Percentiles rank a stretch among this genome's conserved stretches.
phyloP scores from a whole-genome alignment of 371 early-diverging fungal genomes.

The Apophysomyces sp. region DNA sequence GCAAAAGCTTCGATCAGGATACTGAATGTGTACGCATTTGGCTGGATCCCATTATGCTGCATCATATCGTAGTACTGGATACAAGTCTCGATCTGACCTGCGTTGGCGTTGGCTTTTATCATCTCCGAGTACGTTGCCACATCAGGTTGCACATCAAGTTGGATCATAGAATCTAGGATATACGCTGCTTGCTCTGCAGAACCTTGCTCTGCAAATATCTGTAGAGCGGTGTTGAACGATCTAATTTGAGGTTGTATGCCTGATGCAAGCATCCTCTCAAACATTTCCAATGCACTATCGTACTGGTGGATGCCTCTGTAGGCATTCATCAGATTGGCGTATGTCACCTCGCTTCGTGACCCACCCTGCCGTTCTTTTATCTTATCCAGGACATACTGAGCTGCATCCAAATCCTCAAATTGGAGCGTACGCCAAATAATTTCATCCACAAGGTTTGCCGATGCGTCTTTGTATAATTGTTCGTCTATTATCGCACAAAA shows the following conservation, averaged over 20 bases:
- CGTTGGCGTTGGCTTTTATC: slow-evolving; percentile 37
- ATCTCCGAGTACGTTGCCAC: slow-evolving; percentile 47
- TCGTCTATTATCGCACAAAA: not conserved
- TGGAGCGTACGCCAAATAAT: slow-evolving; percentile 20
- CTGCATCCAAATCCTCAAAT: not conserved
- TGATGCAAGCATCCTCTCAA: slow-evolving; percentile 39
- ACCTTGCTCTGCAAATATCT: slow-evolving; percentile 44
- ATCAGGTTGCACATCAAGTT: slow-evolving; percentile 41
- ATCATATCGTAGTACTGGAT: slow-evolving; percentile 44
- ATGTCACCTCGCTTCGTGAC: slow-evolving; percentile 22
- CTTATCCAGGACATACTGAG: slow-evolving; percentile 5
- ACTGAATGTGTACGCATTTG: slow-evolving; percentile 52
- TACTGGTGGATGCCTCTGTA: slow-evolving; percentile 19
- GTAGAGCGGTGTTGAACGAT: slow-evolving; percentile 48
- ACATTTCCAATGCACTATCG: slow-evolving; percentile 31
- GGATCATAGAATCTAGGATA: slow-evolving; percentile 37
- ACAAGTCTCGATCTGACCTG: slow-evolving; percentile 17
- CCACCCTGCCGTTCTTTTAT: not conserved
- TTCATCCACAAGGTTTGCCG: slow-evolving; percentile 22
- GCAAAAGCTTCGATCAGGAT: slow-evolving; percentile 47
- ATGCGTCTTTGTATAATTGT: not conserved
- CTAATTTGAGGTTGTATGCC: slow-evolving; percentile 29
- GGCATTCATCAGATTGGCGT: slow-evolving; percentile 31
- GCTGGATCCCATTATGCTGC: slow-evolving; percentile 24
- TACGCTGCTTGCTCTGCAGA: slow-evolving; percentile 28